Evolutionary conservation across 129 eudicot species (phyloP).

Genomic region (Deinandra increscens): DNA sequence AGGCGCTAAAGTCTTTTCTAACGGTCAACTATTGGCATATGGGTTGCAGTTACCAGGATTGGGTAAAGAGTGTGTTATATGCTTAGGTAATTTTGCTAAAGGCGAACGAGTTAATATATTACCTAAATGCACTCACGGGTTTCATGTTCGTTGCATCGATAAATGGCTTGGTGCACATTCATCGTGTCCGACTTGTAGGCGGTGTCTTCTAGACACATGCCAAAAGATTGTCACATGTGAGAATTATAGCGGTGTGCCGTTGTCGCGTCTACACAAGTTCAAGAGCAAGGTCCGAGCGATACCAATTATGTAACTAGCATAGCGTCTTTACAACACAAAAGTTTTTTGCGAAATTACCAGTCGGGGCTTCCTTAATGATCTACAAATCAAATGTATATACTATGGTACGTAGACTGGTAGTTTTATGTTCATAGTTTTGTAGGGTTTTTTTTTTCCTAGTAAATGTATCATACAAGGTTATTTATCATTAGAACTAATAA

Average conservation of each 20-base stretch:
- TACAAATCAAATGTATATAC: constrained; percentile 18
- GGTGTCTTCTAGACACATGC: constrained; percentile 68
- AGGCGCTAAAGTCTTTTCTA: constrained; percentile 68
- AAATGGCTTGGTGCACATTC: too few species aligned
- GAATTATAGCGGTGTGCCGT: constrained; percentile 20
- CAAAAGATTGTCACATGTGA: constrained; percentile 50
- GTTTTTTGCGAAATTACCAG: constrained; percentile 40
- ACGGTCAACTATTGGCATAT: constrained; percentile 43
- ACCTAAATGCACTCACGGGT: too few species aligned
- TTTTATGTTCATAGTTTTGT: background rate
- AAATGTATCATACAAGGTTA: background rate
- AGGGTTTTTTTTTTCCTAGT: background rate
- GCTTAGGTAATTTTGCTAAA: too few species aligned
- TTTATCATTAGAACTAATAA: too few species aligned
- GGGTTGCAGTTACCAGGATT: constrained; percentile 55
- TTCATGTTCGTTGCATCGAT: too few species aligned
- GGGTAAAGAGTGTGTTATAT: too few species aligned
- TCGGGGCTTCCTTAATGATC: constrained; percentile 9
- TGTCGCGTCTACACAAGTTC: background rate
- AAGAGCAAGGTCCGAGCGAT: constrained; percentile 30
- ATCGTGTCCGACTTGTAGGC: too few species aligned
- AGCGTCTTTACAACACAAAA: constrained; percentile 66
- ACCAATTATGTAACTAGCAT: constrained; percentile 39
- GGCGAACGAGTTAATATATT: too few species aligned
- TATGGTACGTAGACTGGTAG: too few species aligned